Percentiles rank a stretch among this genome's conserved stretches.
These are phyloP conservation scores for Shiraia bambusicola DNA, from an alignment of 2,329 filamentous ascomycete species.

Conservation along the genomic window DNA sequence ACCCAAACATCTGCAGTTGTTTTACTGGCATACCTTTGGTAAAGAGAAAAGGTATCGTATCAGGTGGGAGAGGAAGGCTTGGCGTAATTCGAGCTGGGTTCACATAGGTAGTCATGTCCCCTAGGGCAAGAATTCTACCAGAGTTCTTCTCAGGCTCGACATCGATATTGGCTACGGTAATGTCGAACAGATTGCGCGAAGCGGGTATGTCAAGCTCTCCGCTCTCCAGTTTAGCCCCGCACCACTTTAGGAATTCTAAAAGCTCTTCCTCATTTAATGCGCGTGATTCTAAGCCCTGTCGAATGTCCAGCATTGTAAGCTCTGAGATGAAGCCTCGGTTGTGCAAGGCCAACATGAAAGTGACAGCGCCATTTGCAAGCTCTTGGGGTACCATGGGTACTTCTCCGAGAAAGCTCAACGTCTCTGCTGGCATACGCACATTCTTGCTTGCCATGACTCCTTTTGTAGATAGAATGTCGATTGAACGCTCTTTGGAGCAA, in stretches of 20 bases:
- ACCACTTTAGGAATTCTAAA: conserved; percentile 81
- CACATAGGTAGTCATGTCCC: conserved; percentile 72
- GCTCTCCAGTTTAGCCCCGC: conserved; percentile 68
- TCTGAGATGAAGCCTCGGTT: conserved; percentile 85
- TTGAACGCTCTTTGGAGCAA: conserved; percentile 72
- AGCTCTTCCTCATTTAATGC: conserved; percentile 79
- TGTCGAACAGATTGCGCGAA: conserved; percentile 71
- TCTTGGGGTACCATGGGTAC: conserved; percentile 83
- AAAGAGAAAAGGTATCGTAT: conserved; percentile 81
- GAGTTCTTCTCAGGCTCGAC: conserved; percentile 54
- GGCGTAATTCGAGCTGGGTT: conserved; percentile 76
- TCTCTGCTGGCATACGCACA: conserved; percentile 73
- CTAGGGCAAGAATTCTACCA: conserved; percentile 74
- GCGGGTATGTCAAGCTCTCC: conserved; percentile 71
- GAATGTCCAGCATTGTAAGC: conserved; percentile 85
- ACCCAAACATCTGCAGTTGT: conserved; percentile 79
- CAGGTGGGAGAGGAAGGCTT: conserved; percentile 76
- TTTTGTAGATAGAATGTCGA: conserved; percentile 84
- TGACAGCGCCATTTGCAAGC: conserved; percentile 65
- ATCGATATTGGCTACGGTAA: conserved; percentile 70
- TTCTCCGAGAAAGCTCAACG: conserved; percentile 77
- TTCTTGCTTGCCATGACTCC: conserved; percentile 83
- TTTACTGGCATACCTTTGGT: conserved; percentile 67
- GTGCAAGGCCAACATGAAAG: conserved; percentile 76
- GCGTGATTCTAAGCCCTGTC: conserved; percentile 76